These are phyloP conservation scores for Pleurotus platypus DNA, from an alignment of 768 basidiomycete genomes.

Conservation along the genomic window DNA sequence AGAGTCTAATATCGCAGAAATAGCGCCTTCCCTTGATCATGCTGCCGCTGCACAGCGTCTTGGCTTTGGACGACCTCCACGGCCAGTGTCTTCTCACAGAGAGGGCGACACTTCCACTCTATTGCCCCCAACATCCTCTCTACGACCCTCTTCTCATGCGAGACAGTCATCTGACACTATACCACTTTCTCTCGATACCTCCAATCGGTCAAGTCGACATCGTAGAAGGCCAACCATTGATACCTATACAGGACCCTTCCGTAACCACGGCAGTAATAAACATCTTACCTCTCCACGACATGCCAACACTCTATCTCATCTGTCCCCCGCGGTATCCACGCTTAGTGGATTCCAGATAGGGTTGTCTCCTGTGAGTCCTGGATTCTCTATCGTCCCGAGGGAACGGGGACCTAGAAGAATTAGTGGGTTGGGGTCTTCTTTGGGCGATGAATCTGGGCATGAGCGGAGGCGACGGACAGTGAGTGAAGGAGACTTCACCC, in stretches of 20 bases:
- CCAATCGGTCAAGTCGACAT: neutral
- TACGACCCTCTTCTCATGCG: neutral
- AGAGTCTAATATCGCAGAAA: neutral
- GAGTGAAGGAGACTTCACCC: constrained; percentile 46
- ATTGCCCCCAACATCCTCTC: neutral
- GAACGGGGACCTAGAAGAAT: constrained; percentile 40
- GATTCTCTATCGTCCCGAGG: constrained; percentile 64
- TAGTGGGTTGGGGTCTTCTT: constrained; percentile 28
- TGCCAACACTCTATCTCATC: constrained; percentile 17
- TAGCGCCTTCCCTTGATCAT: neutral
- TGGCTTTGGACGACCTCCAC: neutral
- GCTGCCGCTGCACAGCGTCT: neutral
- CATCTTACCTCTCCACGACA: constrained; percentile 16
- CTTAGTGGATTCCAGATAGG: constrained; percentile 70
- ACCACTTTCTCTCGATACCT: neutral
- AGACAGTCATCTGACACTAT: neutral
- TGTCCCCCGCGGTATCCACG: constrained; percentile 28
- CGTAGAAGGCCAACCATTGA: constrained; percentile 5
- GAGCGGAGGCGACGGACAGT: constrained; percentile 40
- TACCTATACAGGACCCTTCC: neutral
- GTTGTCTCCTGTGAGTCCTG: constrained; percentile 70
- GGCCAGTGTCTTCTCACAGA: neutral
- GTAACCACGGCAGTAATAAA: constrained; percentile 5
- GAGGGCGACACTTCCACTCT: neutral
- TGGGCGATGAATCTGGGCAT: constrained; percentile 13